Base-by-base conservation (phyloP, 495 filamentous ascomycete species). In the Penicillium coprophilum region DNA sequence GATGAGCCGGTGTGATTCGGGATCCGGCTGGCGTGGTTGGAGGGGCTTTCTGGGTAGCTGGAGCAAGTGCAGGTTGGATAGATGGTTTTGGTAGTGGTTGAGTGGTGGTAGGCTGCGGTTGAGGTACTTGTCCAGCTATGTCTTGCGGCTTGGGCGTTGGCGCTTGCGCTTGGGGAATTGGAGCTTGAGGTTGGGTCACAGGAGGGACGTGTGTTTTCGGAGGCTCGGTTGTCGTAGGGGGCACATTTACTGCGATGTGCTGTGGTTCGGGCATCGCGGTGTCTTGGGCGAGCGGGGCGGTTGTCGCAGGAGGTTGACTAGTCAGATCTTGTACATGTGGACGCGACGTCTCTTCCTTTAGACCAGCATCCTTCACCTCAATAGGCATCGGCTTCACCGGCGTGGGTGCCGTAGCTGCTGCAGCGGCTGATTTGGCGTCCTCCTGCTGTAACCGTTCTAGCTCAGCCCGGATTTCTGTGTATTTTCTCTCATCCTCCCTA, bases 401-500 rank as follows among this genome's bases (percentile, higher is more conserved):
- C 8, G 27, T 34, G 38, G 56, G 50, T 56, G 61, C n/a, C 11
- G 40, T 46, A 50, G 38, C 39, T 30, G 20, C 24, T 15, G 60
- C 28, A 44, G 48, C 40, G 46, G 59, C 50, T 38, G 75, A 60
- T 46, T 86, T 81, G 72, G 70, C 77, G 48, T 79, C 77, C 21
- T 83, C 84, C 47, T 75, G 72, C 58, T 90, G 82, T 55, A 95
- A 81, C 54, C 84, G 83, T 11, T 79, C 74, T 50, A 93, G 80
- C 52, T 96, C 91, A 15, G 76, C 69, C 52, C 82, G 75, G 30
- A 94, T 73, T 21, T 78, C 66, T 6, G 80, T 80, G 67, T 85
- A 92, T 48, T 76, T 73, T 46, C 74, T 78, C 74, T 97, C 94
- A 55, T 93, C 85, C 36, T 87, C 82, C 56, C 80, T 78, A 55